Evolutionary conservation across 2,329 filamentous ascomycete species (phyloP).

Genomic region (Anisogramma anomala): DNA sequence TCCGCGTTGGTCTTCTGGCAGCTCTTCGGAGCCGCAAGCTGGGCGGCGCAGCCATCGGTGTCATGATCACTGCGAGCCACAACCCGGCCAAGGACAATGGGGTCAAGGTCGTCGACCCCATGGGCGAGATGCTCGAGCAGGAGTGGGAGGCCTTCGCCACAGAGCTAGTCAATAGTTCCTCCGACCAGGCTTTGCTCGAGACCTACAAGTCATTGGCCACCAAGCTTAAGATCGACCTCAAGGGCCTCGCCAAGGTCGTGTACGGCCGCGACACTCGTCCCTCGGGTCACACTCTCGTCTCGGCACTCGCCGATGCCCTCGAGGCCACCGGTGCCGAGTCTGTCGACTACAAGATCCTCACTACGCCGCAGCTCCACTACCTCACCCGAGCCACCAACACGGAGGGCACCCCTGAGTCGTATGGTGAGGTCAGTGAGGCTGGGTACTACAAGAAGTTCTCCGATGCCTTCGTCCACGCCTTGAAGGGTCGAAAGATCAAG

Average conservation of each 20-base stretch:
- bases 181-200: constrained; percentile 62
- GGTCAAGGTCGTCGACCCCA: constrained; percentile 90
- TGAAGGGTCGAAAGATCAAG: constrained; percentile 62
- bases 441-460: constrained; percentile 94
- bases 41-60: constrained; percentile 80
- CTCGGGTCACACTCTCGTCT: constrained; percentile 73
- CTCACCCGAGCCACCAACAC: constrained; percentile 92
- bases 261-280: constrained; percentile 89
- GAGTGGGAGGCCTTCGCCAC: constrained; percentile 91
- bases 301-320: constrained; percentile 68
- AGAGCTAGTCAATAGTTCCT: constrained; percentile 71
- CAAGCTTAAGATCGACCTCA: constrained; percentile 63
- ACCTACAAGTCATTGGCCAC: constrained; percentile 66
- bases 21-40: constrained; percentile 82
- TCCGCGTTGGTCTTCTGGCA: constrained; percentile 81
- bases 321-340: constrained; percentile 63
- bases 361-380: constrained; percentile 97
- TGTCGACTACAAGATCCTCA: constrained; percentile 81
- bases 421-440: constrained; percentile 77
- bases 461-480: constrained; percentile 71
- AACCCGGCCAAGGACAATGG: constrained; percentile 85
- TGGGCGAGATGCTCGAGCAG: constrained; percentile 96
- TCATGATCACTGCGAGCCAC: constrained; percentile 94
- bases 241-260: constrained; percentile 64
- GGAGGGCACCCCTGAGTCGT: constrained; percentile 71